Evolutionary conservation across 352 stramenopile species (phyloP).

Genomic region (Phytophthora colocasiae): DNA sequence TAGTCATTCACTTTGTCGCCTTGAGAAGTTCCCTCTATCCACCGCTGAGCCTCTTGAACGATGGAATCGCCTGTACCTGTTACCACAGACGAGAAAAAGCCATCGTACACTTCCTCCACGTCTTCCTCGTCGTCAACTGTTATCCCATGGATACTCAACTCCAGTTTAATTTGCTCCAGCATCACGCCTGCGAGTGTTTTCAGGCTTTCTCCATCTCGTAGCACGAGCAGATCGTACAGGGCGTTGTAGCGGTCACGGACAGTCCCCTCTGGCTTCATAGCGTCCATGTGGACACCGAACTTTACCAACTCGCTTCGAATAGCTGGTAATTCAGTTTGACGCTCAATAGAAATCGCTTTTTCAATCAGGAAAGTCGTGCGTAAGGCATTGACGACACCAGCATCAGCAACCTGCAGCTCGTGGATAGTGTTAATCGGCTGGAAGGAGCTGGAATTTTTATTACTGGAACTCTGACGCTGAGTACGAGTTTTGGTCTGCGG

Average conservation of each 20-base stretch:
- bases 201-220: constrained; percentile 76
- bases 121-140: constrained; percentile 68
- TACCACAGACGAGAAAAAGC: constrained; percentile 65
- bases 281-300: constrained; percentile 54
- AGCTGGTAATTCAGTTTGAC: constrained; percentile 41
- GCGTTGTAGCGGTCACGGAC: constrained; percentile 49
- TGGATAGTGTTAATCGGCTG: constrained; percentile 58
- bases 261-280: constrained; percentile 11
- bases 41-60: constrained; percentile 71
- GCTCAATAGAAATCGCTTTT: constrained; percentile 71
- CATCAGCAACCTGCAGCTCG: constrained; percentile 59
- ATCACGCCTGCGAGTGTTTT: constrained; percentile 60
- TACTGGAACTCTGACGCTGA: constrained; percentile 10
- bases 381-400: constrained; percentile 60
- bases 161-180: constrained; percentile 72
- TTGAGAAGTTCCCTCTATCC: constrained; percentile 60
- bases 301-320: constrained; percentile 64
- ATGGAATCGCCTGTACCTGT: constrained; percentile 59
- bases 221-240: constrained; percentile 72
- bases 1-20: constrained; percentile 50
- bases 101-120: constrained; percentile 68
- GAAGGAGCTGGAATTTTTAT: background rate
- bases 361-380: constrained; percentile 73
- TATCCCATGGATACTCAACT: constrained; percentile 65
- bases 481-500: background rate